Percentiles rank a stretch among this genome's conserved stretches.
These are phyloP conservation scores for Monosporascus sp. DNA, from an alignment of 2,329 filamentous ascomycete genomes.

Conservation along the genomic window DNA sequence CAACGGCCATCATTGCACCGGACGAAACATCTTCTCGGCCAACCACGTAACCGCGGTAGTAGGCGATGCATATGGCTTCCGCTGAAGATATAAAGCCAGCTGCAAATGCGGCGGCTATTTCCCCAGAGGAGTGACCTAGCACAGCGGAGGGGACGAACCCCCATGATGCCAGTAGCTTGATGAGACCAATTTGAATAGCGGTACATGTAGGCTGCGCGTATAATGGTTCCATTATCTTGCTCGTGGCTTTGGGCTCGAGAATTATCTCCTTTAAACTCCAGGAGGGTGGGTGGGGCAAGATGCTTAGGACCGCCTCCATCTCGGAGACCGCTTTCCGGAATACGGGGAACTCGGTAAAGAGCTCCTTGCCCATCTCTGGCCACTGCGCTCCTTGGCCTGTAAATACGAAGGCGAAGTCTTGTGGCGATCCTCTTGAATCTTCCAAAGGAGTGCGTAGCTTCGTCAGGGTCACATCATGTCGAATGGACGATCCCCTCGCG, in stretches of 20 bases:
- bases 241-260: neutral
- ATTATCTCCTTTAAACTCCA: neutral
- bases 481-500: neutral
- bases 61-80: neutral
- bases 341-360: neutral
- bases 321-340: neutral
- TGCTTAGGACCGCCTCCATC: neutral
- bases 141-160: neutral
- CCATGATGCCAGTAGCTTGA: neutral
- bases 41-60: neutral
- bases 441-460: neutral
- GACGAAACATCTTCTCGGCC: neutral
- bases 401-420: neutral
- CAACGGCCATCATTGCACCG: neutral
- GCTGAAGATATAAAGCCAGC: neutral
- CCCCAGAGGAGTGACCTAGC: neutral
- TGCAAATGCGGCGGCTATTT: neutral
- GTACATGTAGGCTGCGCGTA: neutral
- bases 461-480: neutral
- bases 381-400: neutral
- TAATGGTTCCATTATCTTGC: neutral
- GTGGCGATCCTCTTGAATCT: neutral
- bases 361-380: neutral
- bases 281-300: neutral
- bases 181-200: neutral